A percentile compares a stretch with the other conserved stretches of the same genome.
Evolutionary conservation across 306 rosid species (phyloP).

Genomic region (Rosa persica): DNA sequence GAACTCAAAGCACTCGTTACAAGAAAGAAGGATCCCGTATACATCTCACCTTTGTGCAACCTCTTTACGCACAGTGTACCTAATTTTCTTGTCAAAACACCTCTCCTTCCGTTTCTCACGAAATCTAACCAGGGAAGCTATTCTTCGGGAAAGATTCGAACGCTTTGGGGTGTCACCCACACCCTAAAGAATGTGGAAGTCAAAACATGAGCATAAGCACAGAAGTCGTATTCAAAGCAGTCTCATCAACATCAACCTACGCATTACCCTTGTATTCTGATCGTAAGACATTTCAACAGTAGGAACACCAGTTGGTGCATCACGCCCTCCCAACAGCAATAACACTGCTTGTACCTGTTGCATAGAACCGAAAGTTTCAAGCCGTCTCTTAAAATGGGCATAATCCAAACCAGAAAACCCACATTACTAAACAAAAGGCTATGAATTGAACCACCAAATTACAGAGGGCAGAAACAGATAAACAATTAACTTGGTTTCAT

Average conservation of each 20-base stretch:
- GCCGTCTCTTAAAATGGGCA: constrained; percentile 16
- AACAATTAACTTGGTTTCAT: constrained; percentile 6
- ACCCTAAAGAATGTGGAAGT: constrained; percentile 50
- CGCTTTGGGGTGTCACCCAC: constrained; percentile 58
- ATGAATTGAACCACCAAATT: background rate
- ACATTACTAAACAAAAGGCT: background rate
- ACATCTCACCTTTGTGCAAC: constrained; percentile 88
- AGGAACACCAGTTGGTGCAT: constrained; percentile 55
- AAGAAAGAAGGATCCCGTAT: background rate
- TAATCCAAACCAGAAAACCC: constrained; percentile 10
- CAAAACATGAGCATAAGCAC: constrained; percentile 32
- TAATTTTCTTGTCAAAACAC: constrained; percentile 96
- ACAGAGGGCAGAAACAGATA: background rate
- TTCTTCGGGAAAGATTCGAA: constrained; percentile 82
- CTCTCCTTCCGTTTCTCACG: constrained; percentile 97
- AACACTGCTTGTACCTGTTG: constrained; percentile 93
- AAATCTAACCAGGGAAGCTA: constrained; percentile 92
- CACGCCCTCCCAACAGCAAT: constrained; percentile 80
- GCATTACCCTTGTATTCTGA: constrained; percentile 66
- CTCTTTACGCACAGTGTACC: constrained; percentile 90
- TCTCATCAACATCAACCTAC: constrained; percentile 26
- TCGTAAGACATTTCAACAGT: constrained; percentile 53
- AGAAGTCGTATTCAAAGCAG: constrained; percentile 29
- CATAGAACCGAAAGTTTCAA: constrained; percentile 10
- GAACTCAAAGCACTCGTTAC: background rate